Percentiles rank a stretch among this genome's conserved stretches.
Evolutionary conservation across 2,329 filamentous ascomycete species (phyloP).

Genomic region (Clonostachys solani): DNA sequence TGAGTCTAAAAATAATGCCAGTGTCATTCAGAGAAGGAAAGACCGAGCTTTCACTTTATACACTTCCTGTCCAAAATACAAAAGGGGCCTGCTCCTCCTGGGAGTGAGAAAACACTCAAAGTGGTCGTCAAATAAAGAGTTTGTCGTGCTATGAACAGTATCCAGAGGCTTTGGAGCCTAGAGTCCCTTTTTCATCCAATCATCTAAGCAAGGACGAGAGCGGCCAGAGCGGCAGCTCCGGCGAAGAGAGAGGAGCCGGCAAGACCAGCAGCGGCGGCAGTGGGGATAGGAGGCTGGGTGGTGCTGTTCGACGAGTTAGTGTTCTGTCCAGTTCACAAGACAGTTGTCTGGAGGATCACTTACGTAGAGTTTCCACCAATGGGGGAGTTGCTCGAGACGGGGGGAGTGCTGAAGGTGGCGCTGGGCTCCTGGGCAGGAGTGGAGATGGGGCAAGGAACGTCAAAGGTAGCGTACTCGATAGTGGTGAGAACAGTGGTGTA

Average conservation of each 20-base stretch:
- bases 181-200: too few species aligned
- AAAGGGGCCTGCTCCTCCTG: too few species aligned
- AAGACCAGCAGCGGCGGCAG: conserved; percentile 48
- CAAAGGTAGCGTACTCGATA: conserved; percentile 46
- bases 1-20: too few species aligned
- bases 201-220: conserved; percentile 50
- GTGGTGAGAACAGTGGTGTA: conserved; percentile 52
- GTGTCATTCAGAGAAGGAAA: too few species aligned
- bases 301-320: conserved; percentile 6
- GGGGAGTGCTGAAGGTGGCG: conserved; percentile 9
- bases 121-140: not conserved
- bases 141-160: too few species aligned
- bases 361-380: conserved; percentile 24
- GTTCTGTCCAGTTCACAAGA: conserved; percentile 3
- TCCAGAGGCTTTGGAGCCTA: too few species aligned
- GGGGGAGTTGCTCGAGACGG: conserved; percentile 32
- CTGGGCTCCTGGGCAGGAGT: conserved; percentile 4
- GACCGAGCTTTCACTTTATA: not conserved
- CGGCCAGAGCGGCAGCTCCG: conserved; percentile 48
- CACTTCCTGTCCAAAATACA: too few species aligned
- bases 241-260: conserved; percentile 50
- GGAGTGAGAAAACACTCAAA: too few species aligned
- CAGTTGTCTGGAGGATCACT: conserved; percentile 13
- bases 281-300: conserved; percentile 30
- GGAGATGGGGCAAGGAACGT: conserved; percentile 24